phyloP scores from a whole-genome alignment of 768 basidiomycete genomes.

The Peribolospora kevripleyi region DNA sequence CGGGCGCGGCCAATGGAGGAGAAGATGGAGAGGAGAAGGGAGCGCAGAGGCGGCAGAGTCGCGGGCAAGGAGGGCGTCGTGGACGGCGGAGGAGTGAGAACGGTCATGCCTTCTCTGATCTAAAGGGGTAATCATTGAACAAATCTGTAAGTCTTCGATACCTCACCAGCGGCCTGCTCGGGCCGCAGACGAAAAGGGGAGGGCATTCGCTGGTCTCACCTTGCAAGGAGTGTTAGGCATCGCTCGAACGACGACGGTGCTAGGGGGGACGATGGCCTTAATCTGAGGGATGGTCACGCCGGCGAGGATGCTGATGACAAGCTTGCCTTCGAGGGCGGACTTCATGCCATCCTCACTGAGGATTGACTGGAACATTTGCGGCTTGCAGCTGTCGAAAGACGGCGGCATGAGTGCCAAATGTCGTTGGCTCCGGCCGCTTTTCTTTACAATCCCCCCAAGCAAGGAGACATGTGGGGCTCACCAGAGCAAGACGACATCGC shows the following conservation, averaged over 20 bases:
- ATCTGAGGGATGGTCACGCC: slow-evolving; percentile 77
- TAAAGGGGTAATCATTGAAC: slow-evolving; percentile 16
- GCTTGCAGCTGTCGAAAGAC: slow-evolving; percentile 49
- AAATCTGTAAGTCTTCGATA: background rate
- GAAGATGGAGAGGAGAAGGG: slow-evolving; percentile 73
- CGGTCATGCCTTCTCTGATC: slow-evolving; percentile 99
- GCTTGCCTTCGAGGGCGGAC: slow-evolving; percentile 65
- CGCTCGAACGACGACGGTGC: slow-evolving; percentile 69
- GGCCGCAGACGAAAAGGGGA: background rate
- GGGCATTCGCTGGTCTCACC: slow-evolving; percentile 25
- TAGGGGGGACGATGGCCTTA: slow-evolving; percentile 40
- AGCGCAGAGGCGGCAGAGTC: slow-evolving; percentile 5
- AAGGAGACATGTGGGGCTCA: slow-evolving; percentile 16
- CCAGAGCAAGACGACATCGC: slow-evolving; percentile 78
- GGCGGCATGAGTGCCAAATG: background rate
- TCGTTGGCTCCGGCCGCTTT: background rate
- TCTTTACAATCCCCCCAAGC: background rate
- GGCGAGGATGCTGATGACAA: slow-evolving; percentile 91
- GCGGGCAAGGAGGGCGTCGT: slow-evolving; percentile 35
- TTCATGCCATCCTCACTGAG: slow-evolving; percentile 48
- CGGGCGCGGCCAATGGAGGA: slow-evolving; percentile 87
- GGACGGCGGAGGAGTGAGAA: slow-evolving; percentile 37
- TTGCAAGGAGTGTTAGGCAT: slow-evolving; percentile 99
- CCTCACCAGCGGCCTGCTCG: too few species aligned
- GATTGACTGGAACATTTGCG: slow-evolving; percentile 55